Conservation (phyloP, 768 basidiomycete species). For the Rhodosporidiobolus sp. region DNA sequence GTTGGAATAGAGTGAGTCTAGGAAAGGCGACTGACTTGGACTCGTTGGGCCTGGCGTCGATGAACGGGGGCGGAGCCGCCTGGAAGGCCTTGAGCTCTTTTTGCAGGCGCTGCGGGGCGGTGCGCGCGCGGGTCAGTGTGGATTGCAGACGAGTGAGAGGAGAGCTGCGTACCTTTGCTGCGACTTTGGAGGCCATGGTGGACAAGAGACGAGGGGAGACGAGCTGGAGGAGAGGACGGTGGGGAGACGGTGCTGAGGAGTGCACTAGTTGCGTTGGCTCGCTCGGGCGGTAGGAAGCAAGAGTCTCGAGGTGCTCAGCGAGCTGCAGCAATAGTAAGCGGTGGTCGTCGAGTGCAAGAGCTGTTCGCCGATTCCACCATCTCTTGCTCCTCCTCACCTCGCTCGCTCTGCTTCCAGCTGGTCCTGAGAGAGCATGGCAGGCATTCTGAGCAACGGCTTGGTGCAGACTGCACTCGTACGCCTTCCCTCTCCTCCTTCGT, state of each 20-base stretch:
- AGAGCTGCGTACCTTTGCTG: neutral
- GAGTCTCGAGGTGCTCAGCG: no score
- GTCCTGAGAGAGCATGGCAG: neutral
- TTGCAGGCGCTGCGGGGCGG: slow-evolving; percentile 54
- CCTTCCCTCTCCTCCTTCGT: neutral
- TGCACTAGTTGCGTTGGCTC: no score
- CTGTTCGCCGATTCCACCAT: no score
- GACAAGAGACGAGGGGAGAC: no score
- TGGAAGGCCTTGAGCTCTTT: slow-evolving; percentile 93
- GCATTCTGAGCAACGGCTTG: neutral
- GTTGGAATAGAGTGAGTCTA: no score
- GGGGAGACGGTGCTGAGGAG: neutral
- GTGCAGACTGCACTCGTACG: slow-evolving; percentile 9
- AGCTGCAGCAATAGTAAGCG: no score
- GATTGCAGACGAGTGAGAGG: neutral
- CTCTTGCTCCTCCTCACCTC: neutral
- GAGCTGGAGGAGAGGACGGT: neutral
- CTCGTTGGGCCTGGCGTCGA: slow-evolving; percentile 93
- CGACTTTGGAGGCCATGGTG: slow-evolving; percentile 8
- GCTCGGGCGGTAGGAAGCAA: no score
- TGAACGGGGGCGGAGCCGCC: slow-evolving; percentile 87
- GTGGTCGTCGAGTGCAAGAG: no score
- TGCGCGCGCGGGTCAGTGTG: no score
- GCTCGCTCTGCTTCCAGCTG: neutral
- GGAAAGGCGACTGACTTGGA: slow-evolving; percentile 51